Conservation (phyloP, 148 eudicot genomes). For the Selenicereus undatus region DNA sequence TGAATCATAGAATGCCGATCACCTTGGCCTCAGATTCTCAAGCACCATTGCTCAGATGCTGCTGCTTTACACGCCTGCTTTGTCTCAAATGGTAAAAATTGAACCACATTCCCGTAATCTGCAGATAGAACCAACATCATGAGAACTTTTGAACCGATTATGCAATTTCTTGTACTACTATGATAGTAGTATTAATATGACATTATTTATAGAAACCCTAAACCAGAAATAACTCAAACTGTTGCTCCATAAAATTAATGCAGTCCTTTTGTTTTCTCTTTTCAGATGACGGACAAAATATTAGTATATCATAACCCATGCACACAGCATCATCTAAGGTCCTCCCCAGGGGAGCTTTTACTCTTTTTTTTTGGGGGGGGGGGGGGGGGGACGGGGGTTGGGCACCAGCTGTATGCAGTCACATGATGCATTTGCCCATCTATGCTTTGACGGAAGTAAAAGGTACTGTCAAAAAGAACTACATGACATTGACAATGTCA, state of each 20-base stretch:
- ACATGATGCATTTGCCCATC: too few relatives aligned
- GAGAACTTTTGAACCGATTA: neutral
- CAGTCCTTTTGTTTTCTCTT: neutral
- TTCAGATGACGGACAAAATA: neutral
- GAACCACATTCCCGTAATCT: conserved; percentile 58
- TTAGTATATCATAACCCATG: too few relatives aligned
- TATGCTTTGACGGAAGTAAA: too few relatives aligned
- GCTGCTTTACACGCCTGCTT: conserved; percentile 39
- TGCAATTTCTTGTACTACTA: too few relatives aligned
- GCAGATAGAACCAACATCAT: conserved; percentile 19
- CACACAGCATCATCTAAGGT: neutral
- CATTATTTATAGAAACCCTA: too few relatives aligned
- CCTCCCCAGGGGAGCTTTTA: neutral
- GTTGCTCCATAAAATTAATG: neutral
- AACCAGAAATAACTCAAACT: neutral
- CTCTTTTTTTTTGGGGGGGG: neutral
- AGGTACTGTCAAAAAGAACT: neutral
- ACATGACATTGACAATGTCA: neutral
- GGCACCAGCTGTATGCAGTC: too few relatives aligned
- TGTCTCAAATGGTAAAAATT: conserved; percentile 42
- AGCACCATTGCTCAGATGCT: conserved; percentile 33
- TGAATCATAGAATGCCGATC: conserved; percentile 7
- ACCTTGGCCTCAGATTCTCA: conserved; percentile 21
- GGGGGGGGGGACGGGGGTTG: too few relatives aligned
- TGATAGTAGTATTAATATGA: too few relatives aligned